Evolutionary conservation across 345 rosid genomes (phyloP), one percentile per base, ranked within the genome.

Genomic region (Aethionema arabicum): DNA sequence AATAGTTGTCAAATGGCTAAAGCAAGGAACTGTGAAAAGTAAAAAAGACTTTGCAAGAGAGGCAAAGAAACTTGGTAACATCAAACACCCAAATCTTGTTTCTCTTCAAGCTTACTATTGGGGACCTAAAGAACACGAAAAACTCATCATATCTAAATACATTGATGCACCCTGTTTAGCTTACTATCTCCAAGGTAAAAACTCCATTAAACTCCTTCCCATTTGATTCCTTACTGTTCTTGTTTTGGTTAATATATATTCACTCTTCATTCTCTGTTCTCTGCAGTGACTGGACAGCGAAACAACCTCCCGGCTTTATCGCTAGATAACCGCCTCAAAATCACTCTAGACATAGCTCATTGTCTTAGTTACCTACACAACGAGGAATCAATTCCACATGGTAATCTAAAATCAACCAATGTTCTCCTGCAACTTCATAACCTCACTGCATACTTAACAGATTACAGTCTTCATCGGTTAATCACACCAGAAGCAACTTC

Each of bases 361-460:
- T 91, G 98, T 70, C 85, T 86, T 72, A 86, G 74, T 77, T 86
- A 80, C 81, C 78, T 91, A 5, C 98, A 91, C 66, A 84, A 79
- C 5, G 90, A 85, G 74, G 77, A 74, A 72, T 87, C 95, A 59
- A 88, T 91, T 65, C 98, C 98, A 11, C 98, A 91, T 44, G 98
- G 98, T 48, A 91, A 88, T 81, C 86, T 91, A 16, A 91, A 91
- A 72, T 86, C 96, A 8, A 80, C 95, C 4, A 88, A 91, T 80
- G 77, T 91, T 72, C 76, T 91, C 61, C 35, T 91, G 40, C 78
- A 82, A 72, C 53, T 75, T 60, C 83, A 79, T 2, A 70, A 76
- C 11, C 56, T 84, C 74, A 83, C 78, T 29, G 78, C 85, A 13
- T 65, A 72, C 61, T 74, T 91, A 63, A 84, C 95, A 5, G 98